Evolutionary conservation across 257 asterid genomes (phyloP).

Genomic region (Ehretia macrophylla): DNA sequence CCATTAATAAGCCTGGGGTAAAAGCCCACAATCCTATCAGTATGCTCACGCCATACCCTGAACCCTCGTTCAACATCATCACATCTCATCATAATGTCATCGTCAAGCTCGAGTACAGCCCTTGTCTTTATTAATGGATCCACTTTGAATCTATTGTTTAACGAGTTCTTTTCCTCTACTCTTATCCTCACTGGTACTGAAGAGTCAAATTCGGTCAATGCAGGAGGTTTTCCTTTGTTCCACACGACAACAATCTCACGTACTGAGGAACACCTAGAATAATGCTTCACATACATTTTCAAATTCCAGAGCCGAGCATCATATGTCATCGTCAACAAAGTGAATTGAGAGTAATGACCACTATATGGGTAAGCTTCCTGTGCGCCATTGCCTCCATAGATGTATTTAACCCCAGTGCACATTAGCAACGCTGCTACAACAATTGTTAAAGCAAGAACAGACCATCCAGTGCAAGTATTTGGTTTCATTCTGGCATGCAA

Average conservation of each 20-base stretch:
- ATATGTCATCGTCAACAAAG: constrained; percentile 82
- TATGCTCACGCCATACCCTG: constrained; percentile 79
- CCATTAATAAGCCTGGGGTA: constrained; percentile 71
- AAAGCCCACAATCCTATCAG: constrained; percentile 79
- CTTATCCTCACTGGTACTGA: constrained; percentile 85
- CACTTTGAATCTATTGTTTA: constrained; percentile 75
- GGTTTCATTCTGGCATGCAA: constrained; percentile 61
- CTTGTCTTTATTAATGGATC: constrained; percentile 77
- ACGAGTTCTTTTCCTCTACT: constrained; percentile 65
- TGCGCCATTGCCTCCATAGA: constrained; percentile 84
- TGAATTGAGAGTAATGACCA: constrained; percentile 82
- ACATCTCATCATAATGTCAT: constrained; percentile 95
- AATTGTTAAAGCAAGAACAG: constrained; percentile 37
- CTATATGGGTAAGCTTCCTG: constrained; percentile 68
- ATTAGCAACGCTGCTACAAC: constrained; percentile 28
- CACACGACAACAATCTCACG: constrained; percentile 94
- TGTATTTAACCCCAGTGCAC: constrained; percentile 55
- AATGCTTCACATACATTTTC: constrained; percentile 77
- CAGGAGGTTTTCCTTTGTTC: constrained; percentile 88
- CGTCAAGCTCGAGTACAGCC: constrained; percentile 89
- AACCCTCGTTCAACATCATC: constrained; percentile 91
- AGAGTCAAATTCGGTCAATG: constrained; percentile 54
- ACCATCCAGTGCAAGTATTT: constrained; percentile 40
- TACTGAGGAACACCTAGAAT: constrained; percentile 92
- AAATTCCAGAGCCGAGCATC: constrained; percentile 96